phyloP scores from a whole-genome alignment of 805 yeast genomes.

The Candida sakaeoensis region DNA sequence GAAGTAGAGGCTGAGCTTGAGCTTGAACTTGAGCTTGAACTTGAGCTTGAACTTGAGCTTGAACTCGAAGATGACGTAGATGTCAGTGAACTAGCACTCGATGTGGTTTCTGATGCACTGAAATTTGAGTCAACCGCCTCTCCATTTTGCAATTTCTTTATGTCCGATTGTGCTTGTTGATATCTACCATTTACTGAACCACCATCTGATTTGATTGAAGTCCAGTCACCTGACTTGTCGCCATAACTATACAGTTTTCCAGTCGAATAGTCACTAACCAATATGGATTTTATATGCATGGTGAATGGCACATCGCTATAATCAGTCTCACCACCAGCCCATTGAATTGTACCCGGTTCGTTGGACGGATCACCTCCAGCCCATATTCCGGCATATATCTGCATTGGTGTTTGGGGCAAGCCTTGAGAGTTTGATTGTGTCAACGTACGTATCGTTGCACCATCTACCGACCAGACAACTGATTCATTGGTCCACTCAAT shows the following conservation, averaged over 20 bases:
- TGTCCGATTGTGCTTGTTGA: slow-evolving; percentile 34
- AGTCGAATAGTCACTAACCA: slow-evolving; percentile 67
- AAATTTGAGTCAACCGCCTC: slow-evolving; percentile 3
- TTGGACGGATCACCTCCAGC: slow-evolving; percentile 76
- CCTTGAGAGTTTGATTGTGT: slow-evolving; percentile 54
- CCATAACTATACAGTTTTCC: slow-evolving; percentile 56
- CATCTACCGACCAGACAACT: slow-evolving; percentile 72
- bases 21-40: slow-evolving; percentile 9
- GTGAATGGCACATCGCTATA: slow-evolving; percentile 63
- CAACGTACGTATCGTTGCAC: slow-evolving; percentile 62
- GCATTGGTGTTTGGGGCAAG: slow-evolving; percentile 92
- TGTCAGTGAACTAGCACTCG: slow-evolving; percentile 8
- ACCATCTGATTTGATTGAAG: slow-evolving; percentile 52
- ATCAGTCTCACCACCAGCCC: slow-evolving; percentile 80
- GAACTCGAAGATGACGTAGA: slow-evolving; percentile 5
- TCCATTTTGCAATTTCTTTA: slow-evolving; percentile 31
- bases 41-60: neutral
- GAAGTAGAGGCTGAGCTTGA: neutral
- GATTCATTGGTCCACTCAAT: slow-evolving; percentile 75
- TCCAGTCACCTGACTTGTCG: slow-evolving; percentile 56
- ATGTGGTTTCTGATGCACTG: neutral
- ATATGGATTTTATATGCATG: slow-evolving; percentile 57
- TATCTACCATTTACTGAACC: slow-evolving; percentile 63
- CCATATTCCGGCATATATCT: slow-evolving; percentile 65
- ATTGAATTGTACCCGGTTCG: slow-evolving; percentile 64